Base-by-base conservation (phyloP, 2,329 filamentous ascomycete species). In the Hymenotorrendiella dingleyae region DNA sequence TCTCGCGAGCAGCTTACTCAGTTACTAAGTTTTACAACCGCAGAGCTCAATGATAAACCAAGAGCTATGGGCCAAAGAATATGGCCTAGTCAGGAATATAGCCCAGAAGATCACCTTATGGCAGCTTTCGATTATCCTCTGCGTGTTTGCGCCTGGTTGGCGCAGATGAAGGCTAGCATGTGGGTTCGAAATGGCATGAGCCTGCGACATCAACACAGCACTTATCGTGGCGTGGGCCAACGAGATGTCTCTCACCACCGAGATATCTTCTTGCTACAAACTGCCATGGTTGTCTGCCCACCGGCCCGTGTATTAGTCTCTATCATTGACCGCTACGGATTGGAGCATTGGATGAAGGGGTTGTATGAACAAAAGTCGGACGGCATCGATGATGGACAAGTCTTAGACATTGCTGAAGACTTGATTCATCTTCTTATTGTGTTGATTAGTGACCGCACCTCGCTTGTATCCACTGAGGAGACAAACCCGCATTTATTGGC, bases 111-210 rank as follows among this genome's bases (percentile, higher is more conserved):
- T 60, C 82, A 90, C 57, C 70, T 95, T 17, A 81, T 95, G 62
- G 83, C 86, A 2, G 79, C 89, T 39, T 95, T 98, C 57, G 93
- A 98, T 62, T 95, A 87, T 56, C 91, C 94, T 1, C 71, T 98
- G 4, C 78, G 94, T 40, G 90, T 97, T 1, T 96, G 89, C 61
- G 89, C 88, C 16, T 98, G 93, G 93, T 72, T 98, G 23, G 86
- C 93, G 5, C 94, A 98, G 67, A 97, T 98, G 80, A 95, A 94
- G 63, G 89, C 91, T 14, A 87, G 89, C 39, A 94, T 97, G 82
- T 98, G 94, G 93, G 91, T 98, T 50, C 82, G 93, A 43, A 98
- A 98, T 60, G 93, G 93, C 2, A 88, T 98, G 59, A 97, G 91
- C 56, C 75, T 98, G 39, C 81, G 91, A 28, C 93, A 98, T 62